Percentiles rank a stretch among this genome's conserved stretches.
Conservation (phyloP, 2,329 filamentous ascomycete genomes). For the Colletotrichum orbiculare region DNA sequence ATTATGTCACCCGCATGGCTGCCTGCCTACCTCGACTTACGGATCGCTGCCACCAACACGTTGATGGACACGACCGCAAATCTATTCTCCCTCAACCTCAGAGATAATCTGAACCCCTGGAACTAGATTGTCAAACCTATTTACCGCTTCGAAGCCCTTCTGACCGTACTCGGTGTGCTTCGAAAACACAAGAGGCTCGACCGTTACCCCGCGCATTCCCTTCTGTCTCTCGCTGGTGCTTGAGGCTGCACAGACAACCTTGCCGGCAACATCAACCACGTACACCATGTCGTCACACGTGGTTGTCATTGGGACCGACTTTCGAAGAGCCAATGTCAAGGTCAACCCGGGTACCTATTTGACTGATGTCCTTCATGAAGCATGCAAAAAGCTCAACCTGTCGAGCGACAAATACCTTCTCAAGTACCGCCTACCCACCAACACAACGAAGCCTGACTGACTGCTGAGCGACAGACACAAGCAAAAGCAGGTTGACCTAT, state of each 20-base stretch:
- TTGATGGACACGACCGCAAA: too few species aligned
- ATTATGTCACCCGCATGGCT: too few species aligned
- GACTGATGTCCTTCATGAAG: slow-evolving; percentile 87
- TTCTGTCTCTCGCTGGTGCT: background rate
- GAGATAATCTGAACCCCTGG: too few species aligned
- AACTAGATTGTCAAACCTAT: too few species aligned
- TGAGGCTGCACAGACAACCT: background rate
- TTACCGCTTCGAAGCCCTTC: too few species aligned
- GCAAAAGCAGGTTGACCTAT: slow-evolving; percentile 87
- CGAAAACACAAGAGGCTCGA: too few species aligned
- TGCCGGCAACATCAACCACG: background rate
- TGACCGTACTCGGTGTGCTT: too few species aligned
- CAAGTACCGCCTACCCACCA: slow-evolving; percentile 68
- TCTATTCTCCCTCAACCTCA: too few species aligned
- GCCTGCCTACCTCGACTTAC: too few species aligned
- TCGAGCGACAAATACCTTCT: slow-evolving; percentile 79
- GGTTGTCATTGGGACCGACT: slow-evolving; percentile 83
- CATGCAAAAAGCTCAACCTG: slow-evolving; percentile 84
- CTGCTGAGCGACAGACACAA: slow-evolving; percentile 71
- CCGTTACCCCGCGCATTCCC: too few species aligned
- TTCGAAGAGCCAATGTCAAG: slow-evolving; percentile 83
- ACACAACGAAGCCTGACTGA: background rate
- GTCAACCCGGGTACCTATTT: slow-evolving; percentile 84
- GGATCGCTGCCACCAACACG: too few species aligned
- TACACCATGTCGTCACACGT: slow-evolving; percentile 84